Conservation (phyloP, 495 filamentous ascomycete genomes). For the Cenococcum geophilum region DNA sequence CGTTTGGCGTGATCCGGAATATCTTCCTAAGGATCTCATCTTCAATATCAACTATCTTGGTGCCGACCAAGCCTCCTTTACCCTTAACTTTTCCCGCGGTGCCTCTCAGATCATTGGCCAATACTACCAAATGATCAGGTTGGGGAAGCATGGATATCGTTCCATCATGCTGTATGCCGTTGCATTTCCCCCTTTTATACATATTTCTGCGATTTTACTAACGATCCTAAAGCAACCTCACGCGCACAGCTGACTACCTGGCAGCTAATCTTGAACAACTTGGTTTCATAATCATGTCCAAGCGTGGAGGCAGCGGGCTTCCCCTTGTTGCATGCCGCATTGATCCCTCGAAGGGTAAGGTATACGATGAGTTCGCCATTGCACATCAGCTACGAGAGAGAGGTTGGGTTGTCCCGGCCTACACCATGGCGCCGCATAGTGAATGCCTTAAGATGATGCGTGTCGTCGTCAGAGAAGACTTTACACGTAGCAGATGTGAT, state of each 20-base stretch:
- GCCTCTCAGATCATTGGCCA: slow-evolving; percentile 89
- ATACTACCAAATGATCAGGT: slow-evolving; percentile 90
- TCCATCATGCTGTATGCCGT: slow-evolving; percentile 60
- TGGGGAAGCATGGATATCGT: slow-evolving; percentile 82
- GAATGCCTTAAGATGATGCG: slow-evolving; percentile 76
- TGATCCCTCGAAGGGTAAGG: slow-evolving; percentile 49
- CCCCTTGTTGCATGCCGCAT: slow-evolving; percentile 84
- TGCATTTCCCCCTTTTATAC: neutral
- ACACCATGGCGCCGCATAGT: slow-evolving; percentile 87
- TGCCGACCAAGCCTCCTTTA: slow-evolving; percentile 91
- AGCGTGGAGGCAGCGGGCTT: slow-evolving; percentile 64
- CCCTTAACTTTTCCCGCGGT: slow-evolving; percentile 93
- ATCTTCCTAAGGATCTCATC: slow-evolving; percentile 79
- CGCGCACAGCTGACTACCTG: slow-evolving; percentile 76
- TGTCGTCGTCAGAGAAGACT: slow-evolving; percentile 84
- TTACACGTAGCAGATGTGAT: slow-evolving; percentile 69
- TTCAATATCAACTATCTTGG: slow-evolving; percentile 98
- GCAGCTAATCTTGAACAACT: slow-evolving; percentile 58
- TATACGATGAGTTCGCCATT: slow-evolving; percentile 64
- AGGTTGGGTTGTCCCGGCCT: slow-evolving; percentile 87
- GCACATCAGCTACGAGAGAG: slow-evolving; percentile 76
- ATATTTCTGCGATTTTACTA: neutral
- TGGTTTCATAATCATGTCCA: slow-evolving; percentile 80
- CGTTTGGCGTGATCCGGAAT: slow-evolving; percentile 78
- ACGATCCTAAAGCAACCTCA: slow-evolving; percentile 52